Percentiles rank a stretch among this genome's conserved stretches.
These are phyloP conservation scores for Isatis tinctoria DNA, from an alignment of 345 rosid species.

Conservation along the genomic window DNA sequence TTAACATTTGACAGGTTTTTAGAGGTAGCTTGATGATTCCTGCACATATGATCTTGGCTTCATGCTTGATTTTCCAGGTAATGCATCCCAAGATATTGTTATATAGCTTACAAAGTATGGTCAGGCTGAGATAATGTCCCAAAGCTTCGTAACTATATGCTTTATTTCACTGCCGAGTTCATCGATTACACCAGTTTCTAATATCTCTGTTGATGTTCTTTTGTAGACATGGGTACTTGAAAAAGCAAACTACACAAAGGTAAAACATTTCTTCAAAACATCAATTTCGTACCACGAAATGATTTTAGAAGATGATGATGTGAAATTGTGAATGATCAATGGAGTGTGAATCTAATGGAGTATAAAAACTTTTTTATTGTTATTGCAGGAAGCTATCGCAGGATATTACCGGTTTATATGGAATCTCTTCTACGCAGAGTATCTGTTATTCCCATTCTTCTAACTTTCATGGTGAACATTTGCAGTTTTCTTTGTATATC, in stretches of 20 bases:
- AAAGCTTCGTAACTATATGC: neutral
- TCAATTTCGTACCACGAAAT: neutral
- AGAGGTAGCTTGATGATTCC: conserved; percentile 73
- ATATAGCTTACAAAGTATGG: neutral
- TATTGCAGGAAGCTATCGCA: conserved; percentile 78
- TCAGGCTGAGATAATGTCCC: neutral
- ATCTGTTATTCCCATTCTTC: conserved; percentile 74
- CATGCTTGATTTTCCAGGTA: conserved; percentile 85
- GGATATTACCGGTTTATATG: conserved; percentile 80
- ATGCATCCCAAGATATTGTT: conserved; percentile 6
- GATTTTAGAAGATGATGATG: neutral
- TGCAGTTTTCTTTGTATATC: neutral
- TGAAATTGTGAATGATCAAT: neutral
- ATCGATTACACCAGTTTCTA: neutral
- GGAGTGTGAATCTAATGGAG: conserved; percentile 10
- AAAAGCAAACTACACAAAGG: conserved; percentile 79
- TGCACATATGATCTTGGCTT: conserved; percentile 61
- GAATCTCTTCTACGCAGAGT: conserved; percentile 93
- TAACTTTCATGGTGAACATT: conserved; percentile 26
- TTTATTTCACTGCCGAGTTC: neutral
- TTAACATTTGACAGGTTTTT: conserved; percentile 58
- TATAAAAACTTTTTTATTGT: neutral
- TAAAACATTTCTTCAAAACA: conserved; percentile 25
- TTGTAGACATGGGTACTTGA: conserved; percentile 75
- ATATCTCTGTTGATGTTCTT: conserved; percentile 3